Percentiles rank a stretch among this genome's conserved stretches.
phyloP scores from a whole-genome alignment of 2,329 filamentous ascomycete species.

The Trichophyton benhamiae region DNA sequence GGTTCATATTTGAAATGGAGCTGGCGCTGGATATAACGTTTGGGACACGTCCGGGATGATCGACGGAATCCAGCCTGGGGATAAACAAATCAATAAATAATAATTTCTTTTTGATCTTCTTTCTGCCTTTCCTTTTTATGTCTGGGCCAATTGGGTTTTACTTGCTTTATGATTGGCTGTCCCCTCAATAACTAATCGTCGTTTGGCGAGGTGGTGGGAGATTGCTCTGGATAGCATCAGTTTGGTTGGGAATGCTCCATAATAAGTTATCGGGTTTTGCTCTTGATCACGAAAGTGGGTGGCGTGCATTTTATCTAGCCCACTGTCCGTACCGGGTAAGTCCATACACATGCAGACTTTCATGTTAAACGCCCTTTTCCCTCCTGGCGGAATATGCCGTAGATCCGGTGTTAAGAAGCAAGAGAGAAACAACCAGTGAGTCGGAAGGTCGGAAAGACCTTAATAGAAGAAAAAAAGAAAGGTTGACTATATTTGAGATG shows the following conservation, averaged over 20 bases:
- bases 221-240: neutral
- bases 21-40: conserved; percentile 1
- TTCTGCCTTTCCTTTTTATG: neutral
- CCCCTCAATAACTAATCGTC: neutral
- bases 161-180: neutral
- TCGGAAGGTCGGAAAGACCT: neutral
- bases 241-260: conserved; percentile 1
- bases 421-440: neutral
- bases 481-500: neutral
- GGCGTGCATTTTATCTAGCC: neutral
- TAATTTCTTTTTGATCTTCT: neutral
- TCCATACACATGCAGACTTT: neutral
- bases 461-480: neutral
- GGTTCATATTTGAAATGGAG: neutral
- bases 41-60: conserved; percentile 5
- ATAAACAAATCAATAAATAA: conserved; percentile 4
- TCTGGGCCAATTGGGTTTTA: conserved; percentile 1
- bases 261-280: conserved; percentile 4
- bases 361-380: neutral
- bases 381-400: neutral
- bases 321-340: neutral
- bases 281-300: neutral
- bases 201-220: neutral
- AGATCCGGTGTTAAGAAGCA: neutral
- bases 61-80: neutral